Base-by-base conservation (phyloP, 768 basidiomycete genomes). In the Cystoderma amianthinum region DNA sequence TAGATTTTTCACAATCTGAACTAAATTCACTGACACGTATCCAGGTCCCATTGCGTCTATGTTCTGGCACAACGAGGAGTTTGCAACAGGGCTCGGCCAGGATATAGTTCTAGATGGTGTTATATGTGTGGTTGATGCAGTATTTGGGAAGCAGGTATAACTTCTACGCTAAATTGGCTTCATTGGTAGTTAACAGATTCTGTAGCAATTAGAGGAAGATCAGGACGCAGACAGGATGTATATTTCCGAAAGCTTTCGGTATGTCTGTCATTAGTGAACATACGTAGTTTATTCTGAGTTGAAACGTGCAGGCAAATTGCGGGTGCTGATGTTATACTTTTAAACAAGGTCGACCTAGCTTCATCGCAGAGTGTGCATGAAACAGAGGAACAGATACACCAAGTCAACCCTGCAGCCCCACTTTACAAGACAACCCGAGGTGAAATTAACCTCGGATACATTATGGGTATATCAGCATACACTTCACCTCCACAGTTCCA, bases 341-440 rank as follows among this genome's bases (percentile, higher is more conserved):
- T 99, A 20, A 99, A 99, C 71, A 99, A 99, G 68, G 67, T 70
- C 19, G 95, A 97, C 53, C 67, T 97, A 6, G 81, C 79, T 1
- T 53, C 71, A 1, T 45, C 71, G 1, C 58, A 64, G 4, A 63
- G 65, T 16, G 52, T 87, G 2, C 39, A 46, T 1, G 54, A 63
- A 3, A 76, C 78, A 10, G 82, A 88, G 55, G 54, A 50, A n/a
- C 60, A 75, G 16, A 79, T 99, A 28, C 74, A 68, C n/a, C 58
- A 65, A 16, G 67, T 95, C 51, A 98, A 98, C 59, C 86, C 93
- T 3, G 78, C 76, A 2, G 81, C 83, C 1, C 75, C 87, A 1
- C 67, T 95, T 43, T 68, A 88, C 53, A 70, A 68, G 32, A 96
- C 95, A 0, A 60, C 79, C 21, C 76, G 74, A 41, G 84, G 79